Evolutionary conservation across 805 yeast genomes (phyloP), one percentile per base, ranked within the genome.

Genomic region (Cyberlindnera subsufficiens): DNA sequence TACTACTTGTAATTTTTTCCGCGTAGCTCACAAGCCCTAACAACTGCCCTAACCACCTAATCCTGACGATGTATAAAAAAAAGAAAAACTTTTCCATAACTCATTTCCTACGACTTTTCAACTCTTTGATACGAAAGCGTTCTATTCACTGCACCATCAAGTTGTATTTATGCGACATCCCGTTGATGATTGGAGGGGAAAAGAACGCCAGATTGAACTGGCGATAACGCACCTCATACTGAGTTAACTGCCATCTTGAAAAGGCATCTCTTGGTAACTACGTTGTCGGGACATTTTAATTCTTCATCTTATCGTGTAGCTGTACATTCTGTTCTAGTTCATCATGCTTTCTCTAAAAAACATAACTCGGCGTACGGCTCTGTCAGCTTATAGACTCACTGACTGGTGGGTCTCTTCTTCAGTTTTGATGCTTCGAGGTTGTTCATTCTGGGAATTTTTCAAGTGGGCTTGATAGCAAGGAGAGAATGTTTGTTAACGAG

Each of bases 141-240:
- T 62, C 71, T 64, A 67, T 67, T 66, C 70, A 67, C 71, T 67
- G 71, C 69, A 63, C 66, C 66, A 56, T 54, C 56, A 59, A 42
- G 46, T 19, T 32, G 20, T 11, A 9, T 22, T 22, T 20, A 6
- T 13, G 35, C 19, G 11, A 15, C 16, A 10, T 48, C 46, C 47
- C 33, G 52, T 66, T 64, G 64, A 53, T 56, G 67, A 65, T 50
- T 63, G 70, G 71, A 67, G 71, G 71, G 71, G 71, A 67, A 67
- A 66, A 64, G 71, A 56, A 49, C 54, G 64, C 68, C 54, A 65
- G 68, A 67, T 34, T 40, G 52, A 59, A 42, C 32, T 30, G 32
- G 49, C 66, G 60, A 52, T 53, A 38, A 61, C 67, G 67, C 42
- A 56, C 67, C 70, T 66, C 70, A 66, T 59, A 62, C 70, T 54